Conservation (phyloP, 2,329 filamentous ascomycete genomes). For the Ceratocystis papillata region DNA sequence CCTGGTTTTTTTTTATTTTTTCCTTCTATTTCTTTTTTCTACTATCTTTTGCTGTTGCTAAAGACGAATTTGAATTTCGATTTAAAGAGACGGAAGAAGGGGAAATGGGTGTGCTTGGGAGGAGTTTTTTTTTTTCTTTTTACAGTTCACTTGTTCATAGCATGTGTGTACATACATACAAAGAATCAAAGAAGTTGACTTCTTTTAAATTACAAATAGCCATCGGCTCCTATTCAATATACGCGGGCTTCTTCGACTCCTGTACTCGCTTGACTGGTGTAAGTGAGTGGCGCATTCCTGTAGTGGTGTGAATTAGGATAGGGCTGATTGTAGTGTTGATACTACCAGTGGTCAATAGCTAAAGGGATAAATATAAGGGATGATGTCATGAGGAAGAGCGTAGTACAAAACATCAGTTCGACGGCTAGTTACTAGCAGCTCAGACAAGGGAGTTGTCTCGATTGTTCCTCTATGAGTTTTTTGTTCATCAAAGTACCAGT, state of each 20-base stretch:
- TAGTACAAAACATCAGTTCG: too few species aligned
- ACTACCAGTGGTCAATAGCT: too few species aligned
- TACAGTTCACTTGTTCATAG: slow-evolving; percentile 11
- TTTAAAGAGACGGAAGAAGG: too few species aligned
- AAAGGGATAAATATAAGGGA: not conserved
- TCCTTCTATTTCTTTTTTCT: slow-evolving; percentile 1
- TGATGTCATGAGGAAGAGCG: not conserved
- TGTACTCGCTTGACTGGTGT: not conserved
- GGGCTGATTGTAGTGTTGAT: not conserved
- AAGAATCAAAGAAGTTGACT: not conserved
- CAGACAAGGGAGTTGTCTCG: too few species aligned
- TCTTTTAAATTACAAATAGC: not conserved
- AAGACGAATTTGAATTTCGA: not conserved
- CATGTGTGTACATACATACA: slow-evolving; percentile 8
- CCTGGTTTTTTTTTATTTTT: not conserved
- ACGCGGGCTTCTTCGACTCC: not conserved
- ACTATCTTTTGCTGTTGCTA: not conserved
- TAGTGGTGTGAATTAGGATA: not conserved
- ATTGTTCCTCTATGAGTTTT: too few species aligned
- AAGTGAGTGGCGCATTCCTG: slow-evolving; percentile 10
- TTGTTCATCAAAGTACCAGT: too few species aligned
- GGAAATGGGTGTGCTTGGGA: not conserved
- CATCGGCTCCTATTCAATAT: not conserved
- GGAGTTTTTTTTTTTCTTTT: not conserved
- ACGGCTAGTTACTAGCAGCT: too few species aligned